Percentiles rank a stretch among this genome's conserved stretches.
phyloP scores from a whole-genome alignment of 768 basidiomycete genomes.

The Chlorophyllum brunneum region DNA sequence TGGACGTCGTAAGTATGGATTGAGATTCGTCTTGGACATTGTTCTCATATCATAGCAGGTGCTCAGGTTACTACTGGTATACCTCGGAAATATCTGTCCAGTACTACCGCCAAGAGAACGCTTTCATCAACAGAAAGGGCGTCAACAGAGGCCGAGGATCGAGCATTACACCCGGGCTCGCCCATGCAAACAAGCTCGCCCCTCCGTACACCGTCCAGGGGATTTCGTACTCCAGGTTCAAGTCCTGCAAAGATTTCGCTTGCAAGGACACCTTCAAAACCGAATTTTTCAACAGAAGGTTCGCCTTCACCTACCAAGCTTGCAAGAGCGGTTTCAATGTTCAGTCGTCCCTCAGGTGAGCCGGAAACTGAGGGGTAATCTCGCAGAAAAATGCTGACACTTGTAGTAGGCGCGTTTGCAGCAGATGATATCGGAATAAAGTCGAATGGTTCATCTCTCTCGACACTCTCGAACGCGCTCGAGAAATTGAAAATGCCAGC shows the following conservation, averaged over 20 bases:
- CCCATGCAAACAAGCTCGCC: constrained; percentile 31
- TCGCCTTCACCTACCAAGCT: constrained; percentile 17
- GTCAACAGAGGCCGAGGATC: constrained; percentile 12
- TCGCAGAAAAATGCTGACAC: neutral
- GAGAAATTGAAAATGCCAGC: constrained; percentile 68
- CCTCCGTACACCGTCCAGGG: neutral
- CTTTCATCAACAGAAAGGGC: neutral
- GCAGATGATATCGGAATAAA: constrained; percentile 19
- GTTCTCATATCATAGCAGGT: neutral
- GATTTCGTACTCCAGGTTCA: constrained; percentile 16
- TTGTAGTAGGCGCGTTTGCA: constrained; percentile 16
- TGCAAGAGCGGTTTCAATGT: constrained; percentile 15
- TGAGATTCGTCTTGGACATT: neutral
- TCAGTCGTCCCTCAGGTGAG: constrained; percentile 14
- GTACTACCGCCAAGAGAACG: constrained; percentile 6
- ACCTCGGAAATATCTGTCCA: constrained; percentile 8
- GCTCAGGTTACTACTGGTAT: neutral
- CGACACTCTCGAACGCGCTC: constrained; percentile 62
- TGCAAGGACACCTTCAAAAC: constrained; percentile 24
- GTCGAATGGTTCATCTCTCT: constrained; percentile 43
- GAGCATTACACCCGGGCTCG: constrained; percentile 24
- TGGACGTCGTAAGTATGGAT: constrained; percentile 1
- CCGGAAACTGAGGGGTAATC: too few species aligned
- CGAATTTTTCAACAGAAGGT: constrained; percentile 14
- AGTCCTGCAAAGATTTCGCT: constrained; percentile 20